A percentile compares a stretch with the other conserved stretches of the same genome.
Evolutionary conservation across 768 basidiomycete species (phyloP).

Genomic region (Mycena belliarum): DNA sequence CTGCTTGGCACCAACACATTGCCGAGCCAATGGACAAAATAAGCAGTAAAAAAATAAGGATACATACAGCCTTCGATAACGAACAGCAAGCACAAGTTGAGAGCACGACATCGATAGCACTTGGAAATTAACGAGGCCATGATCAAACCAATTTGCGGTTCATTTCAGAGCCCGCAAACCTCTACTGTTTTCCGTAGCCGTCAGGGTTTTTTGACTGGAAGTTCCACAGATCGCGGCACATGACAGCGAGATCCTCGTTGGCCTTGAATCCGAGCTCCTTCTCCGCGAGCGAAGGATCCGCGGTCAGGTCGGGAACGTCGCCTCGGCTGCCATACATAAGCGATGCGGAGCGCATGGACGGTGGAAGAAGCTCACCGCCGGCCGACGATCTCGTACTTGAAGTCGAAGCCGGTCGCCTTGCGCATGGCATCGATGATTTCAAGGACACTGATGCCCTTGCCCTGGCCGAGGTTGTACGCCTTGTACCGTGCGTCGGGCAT

Average conservation of each 20-base stretch:
- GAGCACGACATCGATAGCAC: constrained; percentile 1
- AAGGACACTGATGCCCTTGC: constrained; percentile 87
- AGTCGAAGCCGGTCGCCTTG: constrained; percentile 85
- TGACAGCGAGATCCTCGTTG: constrained; percentile 75
- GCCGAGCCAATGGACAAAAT: not conserved
- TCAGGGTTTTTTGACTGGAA: constrained; percentile 94
- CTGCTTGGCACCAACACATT: too few relatives aligned
- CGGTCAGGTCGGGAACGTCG: constrained; percentile 95
- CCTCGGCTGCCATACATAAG: constrained; percentile 60
- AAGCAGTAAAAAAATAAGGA: constrained; percentile 6
- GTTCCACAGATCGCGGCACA: constrained; percentile 98
- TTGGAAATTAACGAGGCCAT: not conserved
- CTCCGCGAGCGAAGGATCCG: constrained; percentile 88
- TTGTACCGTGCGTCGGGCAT: constrained; percentile 68
- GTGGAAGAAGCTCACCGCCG: constrained; percentile 63
- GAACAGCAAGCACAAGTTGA: not conserved
- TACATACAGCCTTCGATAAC: not conserved
- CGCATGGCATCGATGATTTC: constrained; percentile 95
- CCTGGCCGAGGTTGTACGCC: constrained; percentile 96
- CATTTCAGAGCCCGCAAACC: not conserved
- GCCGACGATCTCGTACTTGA: constrained; percentile 86
- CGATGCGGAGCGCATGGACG: constrained; percentile 4
- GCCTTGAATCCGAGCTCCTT: constrained; percentile 93
- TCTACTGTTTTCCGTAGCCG: constrained; percentile 55
- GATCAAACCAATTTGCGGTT: constrained; percentile 1